phyloP scores from a whole-genome alignment of 2,329 filamentous ascomycete genomes.

The Thyridium curvatum region DNA sequence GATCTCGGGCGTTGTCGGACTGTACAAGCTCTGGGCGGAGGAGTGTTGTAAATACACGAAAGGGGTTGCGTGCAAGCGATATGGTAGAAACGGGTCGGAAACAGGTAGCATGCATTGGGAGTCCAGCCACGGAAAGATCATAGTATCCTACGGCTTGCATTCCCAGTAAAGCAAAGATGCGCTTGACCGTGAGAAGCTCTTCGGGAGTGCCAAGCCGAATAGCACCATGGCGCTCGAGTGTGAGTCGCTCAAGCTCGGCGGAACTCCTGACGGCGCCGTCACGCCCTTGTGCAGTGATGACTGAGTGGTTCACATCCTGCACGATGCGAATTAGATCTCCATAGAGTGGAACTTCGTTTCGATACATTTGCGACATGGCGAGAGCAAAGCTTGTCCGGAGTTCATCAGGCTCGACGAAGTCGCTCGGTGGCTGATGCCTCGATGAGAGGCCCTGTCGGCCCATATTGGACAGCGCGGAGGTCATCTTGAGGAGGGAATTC shows the following conservation, averaged over 20 bases:
- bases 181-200: slow-evolving; percentile 33
- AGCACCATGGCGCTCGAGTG: slow-evolving; percentile 31
- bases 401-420: neutral
- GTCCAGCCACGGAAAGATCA: slow-evolving; percentile 35
- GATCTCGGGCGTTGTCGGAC: neutral
- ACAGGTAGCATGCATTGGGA: slow-evolving; percentile 45
- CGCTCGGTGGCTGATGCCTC: too few relatives aligned
- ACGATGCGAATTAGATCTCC: neutral
- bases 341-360: slow-evolving; percentile 2
- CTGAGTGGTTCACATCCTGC: neutral
- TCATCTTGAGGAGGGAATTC: too few relatives aligned
- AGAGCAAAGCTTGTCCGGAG: neutral
- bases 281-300: too few relatives aligned
- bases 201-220: slow-evolving; percentile 37
- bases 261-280: neutral
- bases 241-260: neutral
- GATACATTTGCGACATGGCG: slow-evolving; percentile 2
- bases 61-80: slow-evolving; percentile 34
- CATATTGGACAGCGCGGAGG: too few relatives aligned
- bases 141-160: slow-evolving; percentile 46
- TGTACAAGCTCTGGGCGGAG: slow-evolving; percentile 32
- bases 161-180: slow-evolving; percentile 38
- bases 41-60: slow-evolving; percentile 29
- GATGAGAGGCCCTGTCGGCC: too few relatives aligned
- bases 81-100: slow-evolving; percentile 33